phyloP scores from a whole-genome alignment of 1,284 basidiomycete species.

The Apiotrichum mycotoxinovorans region DNA sequence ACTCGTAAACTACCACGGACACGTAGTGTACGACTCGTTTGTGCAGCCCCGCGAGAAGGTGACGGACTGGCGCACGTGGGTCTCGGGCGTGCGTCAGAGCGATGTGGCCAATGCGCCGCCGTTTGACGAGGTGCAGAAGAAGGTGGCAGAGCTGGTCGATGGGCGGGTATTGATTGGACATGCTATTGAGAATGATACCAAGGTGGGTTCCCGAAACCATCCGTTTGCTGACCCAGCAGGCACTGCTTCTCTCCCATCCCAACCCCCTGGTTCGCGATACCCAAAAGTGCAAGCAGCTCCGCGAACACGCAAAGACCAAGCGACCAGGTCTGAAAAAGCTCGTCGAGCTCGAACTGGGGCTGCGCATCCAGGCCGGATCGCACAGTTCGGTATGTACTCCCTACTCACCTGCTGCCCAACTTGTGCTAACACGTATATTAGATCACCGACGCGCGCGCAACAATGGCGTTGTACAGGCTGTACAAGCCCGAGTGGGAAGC shows the following conservation, averaged over 20 bases:
- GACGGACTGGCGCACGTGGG: constrained; percentile 89
- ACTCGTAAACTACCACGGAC: constrained; percentile 86
- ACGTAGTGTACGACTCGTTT: constrained; percentile 75
- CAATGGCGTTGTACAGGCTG: constrained; percentile 91
- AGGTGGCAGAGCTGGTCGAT: constrained; percentile 72
- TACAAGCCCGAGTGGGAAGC: constrained; percentile 81
- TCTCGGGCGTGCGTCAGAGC: constrained; percentile 73
- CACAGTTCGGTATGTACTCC: constrained; percentile 68
- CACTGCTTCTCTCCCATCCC: constrained; percentile 85
- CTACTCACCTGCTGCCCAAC: too few relatives aligned
- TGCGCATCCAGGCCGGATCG: constrained; percentile 81
- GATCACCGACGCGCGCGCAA: constrained; percentile 89
- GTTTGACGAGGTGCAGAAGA: constrained; percentile 76
- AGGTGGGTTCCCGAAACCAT: constrained; percentile 54
- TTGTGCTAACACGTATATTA: too few relatives aligned
- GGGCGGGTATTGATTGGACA: constrained; percentile 88
- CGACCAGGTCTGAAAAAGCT: constrained; percentile 75
- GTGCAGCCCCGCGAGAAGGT: constrained; percentile 84
- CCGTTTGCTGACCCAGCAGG: constrained; percentile 53
- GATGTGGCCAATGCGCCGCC: constrained; percentile 77
- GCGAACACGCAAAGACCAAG: constrained; percentile 58
- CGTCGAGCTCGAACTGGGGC: constrained; percentile 72
- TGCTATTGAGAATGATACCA: constrained; percentile 86
- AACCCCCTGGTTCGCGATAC: constrained; percentile 76
- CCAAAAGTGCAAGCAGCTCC: constrained; percentile 57